A percentile compares a stretch with the other conserved stretches of the same genome.
Conservation (phyloP, 176 grass and related monocot species). For the Chloris gayana region DNA sequence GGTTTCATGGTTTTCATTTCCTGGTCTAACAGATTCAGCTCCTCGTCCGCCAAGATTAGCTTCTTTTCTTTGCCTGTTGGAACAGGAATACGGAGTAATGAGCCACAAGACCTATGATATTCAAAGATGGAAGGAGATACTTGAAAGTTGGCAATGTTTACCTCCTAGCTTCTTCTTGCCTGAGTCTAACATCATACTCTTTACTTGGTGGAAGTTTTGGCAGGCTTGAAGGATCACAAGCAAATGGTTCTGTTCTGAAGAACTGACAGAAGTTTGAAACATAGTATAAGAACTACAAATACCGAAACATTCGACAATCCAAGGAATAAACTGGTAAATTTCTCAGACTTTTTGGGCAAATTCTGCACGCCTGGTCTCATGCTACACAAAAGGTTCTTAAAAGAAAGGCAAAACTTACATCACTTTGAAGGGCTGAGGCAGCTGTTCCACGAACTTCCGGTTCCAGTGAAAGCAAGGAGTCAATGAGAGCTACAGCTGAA, state of each 20-base stretch:
- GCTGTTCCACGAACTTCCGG: slow-evolving; percentile 74
- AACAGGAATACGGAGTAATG: slow-evolving; percentile 25
- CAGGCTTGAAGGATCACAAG: slow-evolving; percentile 75
- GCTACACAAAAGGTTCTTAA: slow-evolving; percentile 8
- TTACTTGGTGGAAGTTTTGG: slow-evolving; percentile 93
- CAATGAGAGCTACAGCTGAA: slow-evolving; percentile 69
- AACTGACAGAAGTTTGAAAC: slow-evolving; percentile 57
- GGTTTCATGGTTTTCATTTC: slow-evolving; percentile 53
- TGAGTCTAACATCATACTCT: slow-evolving; percentile 83
- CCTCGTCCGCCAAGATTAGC: slow-evolving; percentile 41
- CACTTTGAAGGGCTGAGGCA: slow-evolving; percentile 71
- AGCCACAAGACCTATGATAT: slow-evolving; percentile 16
- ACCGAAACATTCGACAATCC: neutral
- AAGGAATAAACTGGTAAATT: neutral
- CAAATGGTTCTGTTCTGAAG: slow-evolving; percentile 64
- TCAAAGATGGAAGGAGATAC: slow-evolving; percentile 8
- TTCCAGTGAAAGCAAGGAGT: slow-evolving; percentile 82
- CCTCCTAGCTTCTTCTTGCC: slow-evolving; percentile 71
- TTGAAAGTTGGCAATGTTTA: slow-evolving; percentile 24
- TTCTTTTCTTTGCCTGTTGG: slow-evolving; percentile 61
- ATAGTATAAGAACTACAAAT: slow-evolving; percentile 33
- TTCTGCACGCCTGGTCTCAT: slow-evolving; percentile 7
- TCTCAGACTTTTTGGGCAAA: neutral
- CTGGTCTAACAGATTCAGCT: slow-evolving; percentile 63
- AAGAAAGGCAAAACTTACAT: slow-evolving; percentile 60